Percentiles rank a stretch among this genome's conserved stretches.
Conservation (phyloP, 2,329 filamentous ascomycete species). For the Sporothrix inflata region DNA sequence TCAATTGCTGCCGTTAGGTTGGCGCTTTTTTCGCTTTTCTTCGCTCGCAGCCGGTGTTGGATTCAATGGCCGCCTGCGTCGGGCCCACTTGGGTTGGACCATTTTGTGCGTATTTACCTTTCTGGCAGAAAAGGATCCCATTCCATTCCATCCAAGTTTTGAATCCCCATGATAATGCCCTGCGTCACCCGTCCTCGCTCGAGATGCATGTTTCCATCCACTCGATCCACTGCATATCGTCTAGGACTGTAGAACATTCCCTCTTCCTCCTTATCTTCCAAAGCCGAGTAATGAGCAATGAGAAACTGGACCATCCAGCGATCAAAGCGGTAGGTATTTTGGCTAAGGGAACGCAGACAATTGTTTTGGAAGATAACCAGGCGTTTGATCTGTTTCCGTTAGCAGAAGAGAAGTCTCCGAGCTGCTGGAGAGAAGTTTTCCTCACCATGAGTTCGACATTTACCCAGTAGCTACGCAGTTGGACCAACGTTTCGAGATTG, state of each 20-base stretch:
- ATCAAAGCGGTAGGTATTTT: not conserved
- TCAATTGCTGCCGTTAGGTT: too few relatives aligned
- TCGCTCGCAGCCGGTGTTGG: too few relatives aligned
- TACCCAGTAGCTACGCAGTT: not conserved
- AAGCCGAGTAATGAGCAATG: not conserved
- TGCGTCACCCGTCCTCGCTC: not conserved
- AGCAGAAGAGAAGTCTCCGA: too few relatives aligned
- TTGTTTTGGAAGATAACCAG: not conserved
- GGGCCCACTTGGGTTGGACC: too few relatives aligned
- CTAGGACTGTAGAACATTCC: too few relatives aligned
- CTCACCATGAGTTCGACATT: not conserved
- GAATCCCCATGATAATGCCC: not conserved
- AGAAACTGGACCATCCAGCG: not conserved
- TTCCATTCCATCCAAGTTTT: not conserved
- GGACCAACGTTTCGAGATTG: not conserved
- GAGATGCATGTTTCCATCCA: not conserved
- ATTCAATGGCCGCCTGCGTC: too few relatives aligned
- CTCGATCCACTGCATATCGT: not conserved
- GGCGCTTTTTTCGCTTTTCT: too few relatives aligned
- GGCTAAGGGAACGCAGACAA: not conserved
- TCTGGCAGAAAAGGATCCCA: not conserved
- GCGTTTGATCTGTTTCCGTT: not conserved
- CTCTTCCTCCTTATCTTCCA: not conserved
- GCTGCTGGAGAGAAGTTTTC: too few relatives aligned
- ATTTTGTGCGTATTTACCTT: too few relatives aligned